Evolutionary conservation across 2,329 filamentous ascomycete species (phyloP), one percentile per base, ranked within the genome.

Genomic region (Elsinoe arachidis): DNA sequence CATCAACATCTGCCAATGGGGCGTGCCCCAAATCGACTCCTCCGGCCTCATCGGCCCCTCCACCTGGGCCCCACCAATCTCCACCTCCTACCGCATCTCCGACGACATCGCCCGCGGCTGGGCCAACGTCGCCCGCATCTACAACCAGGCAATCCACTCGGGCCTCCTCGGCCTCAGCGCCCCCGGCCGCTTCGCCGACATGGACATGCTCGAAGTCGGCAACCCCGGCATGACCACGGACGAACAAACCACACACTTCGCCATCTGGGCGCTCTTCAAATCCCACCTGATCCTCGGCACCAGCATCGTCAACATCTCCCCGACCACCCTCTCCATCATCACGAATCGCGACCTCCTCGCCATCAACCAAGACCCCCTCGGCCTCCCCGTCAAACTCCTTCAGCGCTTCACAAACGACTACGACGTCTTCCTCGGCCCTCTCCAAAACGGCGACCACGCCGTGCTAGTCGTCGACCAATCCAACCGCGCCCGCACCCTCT

Each of bases 301-400:
- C 17, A 57, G 58, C 15, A 55, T 64, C 19, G 21, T 49, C 5
- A 19, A 38, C 9, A 61, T 67, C 47, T 63, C 63, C 11, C 51
- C 55, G 12, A 56, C 60, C 5, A 64, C 64, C 2, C 52, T 60
- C 17, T 55, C 58, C 19, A 65, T 73, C 47, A 59, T 74, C 47
- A 70, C 69, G 1, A 82, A 83, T 65, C 69, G 73, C 23, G 80
- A 81, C 56, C 74, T 81, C 19, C 78, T 84, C 21, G 75, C 75
- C 0, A 78, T 81, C 63, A 83, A 83, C 62, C 80, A 84, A 61
- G 81, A 84, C 62, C 59, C 74, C 0, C 66, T 83, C 0, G 79
- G 74, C 0, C 68, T 76, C 55, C 78, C 80, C 44, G 78, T 80
- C 0, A 71, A 71, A n/a, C 68, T 85, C 1, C 65, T 76, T 1